Percentiles rank a stretch among this genome's conserved stretches.
Evolutionary conservation across 2,329 filamentous ascomycete genomes (phyloP).

Genomic region (Elsinoe ampelina): DNA sequence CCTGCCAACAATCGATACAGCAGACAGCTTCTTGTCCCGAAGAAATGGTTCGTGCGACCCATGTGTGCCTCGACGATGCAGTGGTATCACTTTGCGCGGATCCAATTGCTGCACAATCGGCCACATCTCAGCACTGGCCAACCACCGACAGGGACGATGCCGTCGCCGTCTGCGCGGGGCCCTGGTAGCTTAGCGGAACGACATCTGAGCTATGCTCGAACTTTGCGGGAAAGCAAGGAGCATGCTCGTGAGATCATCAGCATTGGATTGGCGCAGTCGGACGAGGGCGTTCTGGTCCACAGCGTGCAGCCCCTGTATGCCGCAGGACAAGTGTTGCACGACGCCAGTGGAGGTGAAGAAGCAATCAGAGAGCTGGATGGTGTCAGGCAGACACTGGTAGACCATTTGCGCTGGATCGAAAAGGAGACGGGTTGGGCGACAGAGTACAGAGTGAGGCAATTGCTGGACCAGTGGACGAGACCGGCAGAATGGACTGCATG

Average conservation of each 20-base stretch:
- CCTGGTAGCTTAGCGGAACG: slow-evolving; percentile 45
- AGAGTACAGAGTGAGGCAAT: slow-evolving; percentile 48
- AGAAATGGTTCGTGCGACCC: slow-evolving; percentile 54
- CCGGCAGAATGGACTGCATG: background rate
- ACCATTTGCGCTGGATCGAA: slow-evolving; percentile 50
- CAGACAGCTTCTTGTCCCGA: slow-evolving; percentile 25
- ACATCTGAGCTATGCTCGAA: slow-evolving; percentile 47
- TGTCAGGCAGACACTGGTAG: slow-evolving; percentile 47
- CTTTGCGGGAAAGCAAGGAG: slow-evolving; percentile 45
- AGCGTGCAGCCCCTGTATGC: slow-evolving; percentile 53
- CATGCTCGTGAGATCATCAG: slow-evolving; percentile 55
- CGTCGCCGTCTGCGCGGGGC: slow-evolving; percentile 25
- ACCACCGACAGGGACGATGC: slow-evolving; percentile 4
- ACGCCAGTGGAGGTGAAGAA: slow-evolving; percentile 24
- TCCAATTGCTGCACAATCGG: slow-evolving; percentile 52
- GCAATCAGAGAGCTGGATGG: slow-evolving; percentile 23
- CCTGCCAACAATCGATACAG: background rate
- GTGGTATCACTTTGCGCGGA: slow-evolving; percentile 55
- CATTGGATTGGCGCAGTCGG: slow-evolving; percentile 48
- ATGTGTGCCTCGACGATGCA: slow-evolving; percentile 60
- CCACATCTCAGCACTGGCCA: slow-evolving; percentile 43
- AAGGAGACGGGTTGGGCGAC: slow-evolving; percentile 56
- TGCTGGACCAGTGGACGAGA: slow-evolving; percentile 39
- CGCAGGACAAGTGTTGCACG: slow-evolving; percentile 51
- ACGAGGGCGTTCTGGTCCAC: slow-evolving; percentile 49